phyloP scores from a whole-genome alignment of 345 rosid species.

The Aquilaria sinensis region DNA sequence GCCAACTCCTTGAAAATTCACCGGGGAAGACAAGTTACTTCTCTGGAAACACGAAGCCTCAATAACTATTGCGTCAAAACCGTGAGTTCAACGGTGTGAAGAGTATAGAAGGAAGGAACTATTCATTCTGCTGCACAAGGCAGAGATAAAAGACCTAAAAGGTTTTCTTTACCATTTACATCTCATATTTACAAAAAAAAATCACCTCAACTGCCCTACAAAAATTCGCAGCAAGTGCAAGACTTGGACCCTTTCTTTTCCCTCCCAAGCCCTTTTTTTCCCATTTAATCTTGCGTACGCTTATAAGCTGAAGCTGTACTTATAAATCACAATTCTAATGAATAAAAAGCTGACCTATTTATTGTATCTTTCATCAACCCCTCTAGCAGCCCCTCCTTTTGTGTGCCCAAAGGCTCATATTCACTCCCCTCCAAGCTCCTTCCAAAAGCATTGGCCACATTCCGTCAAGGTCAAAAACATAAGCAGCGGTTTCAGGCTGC shows the following conservation, averaged over 20 bases:
- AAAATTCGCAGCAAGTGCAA: conserved; percentile 19
- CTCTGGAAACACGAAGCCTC: no score
- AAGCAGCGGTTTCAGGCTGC: conserved; percentile 1
- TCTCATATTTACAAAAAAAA: conserved; percentile 54
- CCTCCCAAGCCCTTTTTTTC: conserved; percentile 4
- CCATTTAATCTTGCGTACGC: conserved; percentile 4
- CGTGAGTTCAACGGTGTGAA: no score
- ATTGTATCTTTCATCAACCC: not conserved
- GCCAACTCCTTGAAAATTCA: no score
- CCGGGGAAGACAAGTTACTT: no score
- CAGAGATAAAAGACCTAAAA: not conserved
- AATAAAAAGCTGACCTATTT: not conserved
- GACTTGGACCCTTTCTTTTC: not conserved
- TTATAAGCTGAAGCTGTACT: conserved; percentile 4
- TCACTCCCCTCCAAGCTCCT: not conserved
- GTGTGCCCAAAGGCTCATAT: no score
- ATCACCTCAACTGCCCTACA: conserved; percentile 44
- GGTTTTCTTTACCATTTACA: conserved; percentile 34
- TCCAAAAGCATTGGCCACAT: not conserved
- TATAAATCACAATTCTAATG: conserved; percentile 4
- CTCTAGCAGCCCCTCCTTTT: not conserved
- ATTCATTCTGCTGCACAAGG: no score
- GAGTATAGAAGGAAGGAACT: no score
- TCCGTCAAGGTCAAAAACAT: conserved; percentile 1
- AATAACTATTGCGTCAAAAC: no score